Percentiles rank a stretch among this genome's conserved stretches.
Conservation (phyloP, 2,329 filamentous ascomycete species). For the Xylariaceae sp. region DNA sequence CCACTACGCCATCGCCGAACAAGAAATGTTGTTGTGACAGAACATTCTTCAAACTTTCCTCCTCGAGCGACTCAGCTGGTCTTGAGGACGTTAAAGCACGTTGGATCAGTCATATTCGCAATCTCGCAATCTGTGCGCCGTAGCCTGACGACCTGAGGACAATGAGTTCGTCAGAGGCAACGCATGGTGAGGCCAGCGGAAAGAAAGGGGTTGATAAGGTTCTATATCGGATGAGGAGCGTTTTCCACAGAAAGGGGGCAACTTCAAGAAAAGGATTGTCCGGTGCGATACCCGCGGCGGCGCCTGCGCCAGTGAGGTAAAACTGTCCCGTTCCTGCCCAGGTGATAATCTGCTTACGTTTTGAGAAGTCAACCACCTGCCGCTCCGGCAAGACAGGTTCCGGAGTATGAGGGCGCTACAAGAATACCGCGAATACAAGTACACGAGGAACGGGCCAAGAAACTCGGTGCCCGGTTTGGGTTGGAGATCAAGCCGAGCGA, state of each 20-base stretch:
- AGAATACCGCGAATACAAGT: slow-evolving; percentile 48
- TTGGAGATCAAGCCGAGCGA: slow-evolving; percentile 52
- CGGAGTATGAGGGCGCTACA: slow-evolving; percentile 27
- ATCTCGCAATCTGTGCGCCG: too few relatives aligned
- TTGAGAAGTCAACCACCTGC: slow-evolving; percentile 18
- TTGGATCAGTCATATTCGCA: background rate
- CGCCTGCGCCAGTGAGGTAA: slow-evolving; percentile 21
- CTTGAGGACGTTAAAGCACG: slow-evolving; percentile 2
- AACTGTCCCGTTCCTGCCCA: background rate
- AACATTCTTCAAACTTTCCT: background rate
- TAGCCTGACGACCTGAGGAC: background rate
- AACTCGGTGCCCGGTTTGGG: slow-evolving; percentile 52
- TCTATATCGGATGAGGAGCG: slow-evolving; percentile 47
- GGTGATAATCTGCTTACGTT: slow-evolving; percentile 13
- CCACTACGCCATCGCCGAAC: too few relatives aligned
- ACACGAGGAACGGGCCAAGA: slow-evolving; percentile 54
- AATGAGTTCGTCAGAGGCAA: slow-evolving; percentile 25
- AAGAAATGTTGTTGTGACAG: too few relatives aligned
- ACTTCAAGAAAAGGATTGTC: slow-evolving; percentile 19
- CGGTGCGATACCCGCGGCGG: slow-evolving; percentile 9
- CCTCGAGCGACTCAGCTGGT: background rate
- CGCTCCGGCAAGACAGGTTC: slow-evolving; percentile 11
- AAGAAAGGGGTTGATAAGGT: slow-evolving; percentile 47
- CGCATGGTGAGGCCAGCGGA: slow-evolving; percentile 28
- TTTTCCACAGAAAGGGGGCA: slow-evolving; percentile 42